Conservation (phyloP, 768 basidiomycete species). For the Termitomyces sp. region DNA sequence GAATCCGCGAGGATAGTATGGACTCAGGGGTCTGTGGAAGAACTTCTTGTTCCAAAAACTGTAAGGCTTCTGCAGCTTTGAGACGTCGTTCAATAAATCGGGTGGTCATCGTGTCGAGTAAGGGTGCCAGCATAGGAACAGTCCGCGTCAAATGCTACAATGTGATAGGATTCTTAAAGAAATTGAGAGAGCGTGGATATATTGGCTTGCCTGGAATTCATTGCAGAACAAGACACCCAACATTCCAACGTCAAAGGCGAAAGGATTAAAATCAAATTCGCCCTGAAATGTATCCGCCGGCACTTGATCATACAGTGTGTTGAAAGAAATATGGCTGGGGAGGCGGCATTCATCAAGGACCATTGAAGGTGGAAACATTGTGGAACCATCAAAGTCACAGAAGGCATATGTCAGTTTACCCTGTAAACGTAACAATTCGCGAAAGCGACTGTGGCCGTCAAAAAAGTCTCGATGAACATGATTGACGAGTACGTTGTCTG, state of each 20-base stretch:
- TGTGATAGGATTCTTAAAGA: background rate
- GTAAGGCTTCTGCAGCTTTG: slow-evolving; percentile 5
- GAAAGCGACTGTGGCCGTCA: background rate
- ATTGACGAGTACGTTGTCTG: background rate
- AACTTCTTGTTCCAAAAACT: slow-evolving; percentile 16
- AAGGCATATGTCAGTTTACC: slow-evolving; percentile 11
- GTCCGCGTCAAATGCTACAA: slow-evolving; percentile 12
- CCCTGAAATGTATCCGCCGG: slow-evolving; percentile 16
- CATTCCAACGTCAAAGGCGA: slow-evolving; percentile 2
- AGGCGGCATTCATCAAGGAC: slow-evolving; percentile 7
- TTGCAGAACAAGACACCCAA: too few species aligned
- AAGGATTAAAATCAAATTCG: slow-evolving; percentile 21
- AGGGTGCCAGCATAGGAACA: slow-evolving; percentile 12
- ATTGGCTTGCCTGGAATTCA: background rate
- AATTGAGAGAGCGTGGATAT: background rate
- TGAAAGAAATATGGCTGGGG: background rate
- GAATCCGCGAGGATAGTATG: background rate
- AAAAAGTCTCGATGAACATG: background rate
- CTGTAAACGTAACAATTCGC: slow-evolving; percentile 3
- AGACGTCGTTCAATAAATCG: too few species aligned
- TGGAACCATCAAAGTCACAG: background rate
- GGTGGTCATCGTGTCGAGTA: too few species aligned
- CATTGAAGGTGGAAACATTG: background rate
- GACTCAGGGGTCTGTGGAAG: background rate
- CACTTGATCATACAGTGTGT: background rate